Evolutionary conservation across 768 basidiomycete species (phyloP).

Genomic region (Boletellus ananas): DNA sequence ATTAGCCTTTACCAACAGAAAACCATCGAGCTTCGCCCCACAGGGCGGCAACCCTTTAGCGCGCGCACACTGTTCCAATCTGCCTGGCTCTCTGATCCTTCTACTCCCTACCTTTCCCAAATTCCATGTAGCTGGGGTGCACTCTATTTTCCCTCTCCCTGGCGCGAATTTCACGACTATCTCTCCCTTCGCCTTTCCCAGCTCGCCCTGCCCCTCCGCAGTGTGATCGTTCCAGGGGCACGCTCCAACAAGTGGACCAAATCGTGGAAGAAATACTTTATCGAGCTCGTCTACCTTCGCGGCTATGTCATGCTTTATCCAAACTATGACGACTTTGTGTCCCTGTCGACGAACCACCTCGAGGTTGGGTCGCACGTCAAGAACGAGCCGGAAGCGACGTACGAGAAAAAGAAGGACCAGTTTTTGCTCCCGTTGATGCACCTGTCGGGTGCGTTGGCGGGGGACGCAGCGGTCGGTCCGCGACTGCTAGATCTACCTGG

Average conservation of each 20-base stretch:
- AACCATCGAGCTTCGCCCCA: slow-evolving; percentile 65
- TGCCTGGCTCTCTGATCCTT: slow-evolving; percentile 36
- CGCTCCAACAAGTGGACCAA: slow-evolving; percentile 78
- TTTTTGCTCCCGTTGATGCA: slow-evolving; percentile 73
- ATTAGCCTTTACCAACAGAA: slow-evolving; percentile 87
- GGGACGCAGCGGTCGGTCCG: slow-evolving; percentile 12
- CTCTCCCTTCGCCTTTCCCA: slow-evolving; percentile 69
- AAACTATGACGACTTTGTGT: slow-evolving; percentile 67
- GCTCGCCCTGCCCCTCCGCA: slow-evolving; percentile 27
- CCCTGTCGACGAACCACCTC: slow-evolving; percentile 87
- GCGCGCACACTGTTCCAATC: slow-evolving; percentile 55
- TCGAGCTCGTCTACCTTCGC: slow-evolving; percentile 76
- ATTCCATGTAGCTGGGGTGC: slow-evolving; percentile 93
- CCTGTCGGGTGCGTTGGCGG: slow-evolving; percentile 22
- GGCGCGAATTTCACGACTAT: slow-evolving; percentile 83
- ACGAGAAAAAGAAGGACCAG: slow-evolving; percentile 52
- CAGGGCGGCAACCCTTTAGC: slow-evolving; percentile 66
- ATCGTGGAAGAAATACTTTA: slow-evolving; percentile 90
- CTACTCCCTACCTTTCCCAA: slow-evolving; percentile 78
- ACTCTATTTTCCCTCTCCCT: slow-evolving; percentile 84
- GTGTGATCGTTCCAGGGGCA: slow-evolving; percentile 62
- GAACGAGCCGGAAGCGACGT: slow-evolving; percentile 42
- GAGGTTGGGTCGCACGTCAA: slow-evolving; percentile 82
- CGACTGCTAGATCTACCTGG: slow-evolving; percentile 59
- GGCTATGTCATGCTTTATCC: slow-evolving; percentile 91